Evolutionary conservation across 768 basidiomycete genomes (phyloP), one percentile per base, ranked within the genome.

Genomic region (Suillus fuscotomentosus): DNA sequence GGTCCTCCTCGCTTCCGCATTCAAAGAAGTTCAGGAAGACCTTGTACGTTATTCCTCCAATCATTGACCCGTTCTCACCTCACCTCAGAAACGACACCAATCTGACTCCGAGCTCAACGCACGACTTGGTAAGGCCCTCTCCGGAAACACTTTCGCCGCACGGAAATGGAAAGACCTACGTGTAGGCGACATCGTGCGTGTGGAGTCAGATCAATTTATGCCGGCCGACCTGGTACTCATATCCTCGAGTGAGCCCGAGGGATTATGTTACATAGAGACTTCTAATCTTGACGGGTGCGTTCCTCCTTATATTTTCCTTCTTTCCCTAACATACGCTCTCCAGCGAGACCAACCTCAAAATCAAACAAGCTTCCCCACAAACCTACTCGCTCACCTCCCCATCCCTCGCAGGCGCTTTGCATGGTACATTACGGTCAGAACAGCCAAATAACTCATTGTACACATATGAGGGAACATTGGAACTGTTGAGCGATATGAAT

Each of bases 391-490:
- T 98, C 50, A 94, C 89, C 6, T 86, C 92, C 3, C 95, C 97
- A 0, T 77, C 86, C 8, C 83, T 90, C 11, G 89, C 95, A 48
- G 82, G 84, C 20, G 75, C 86, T 8, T 81, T 99, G 2, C 87
- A 85, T 45, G 97, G 97, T 14, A 88, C 90, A 15, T 81, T 99
- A 27, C 88, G 95, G 51, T 97, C 93, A 9, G 97, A 99, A 75
- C 94, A 98, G 65, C 97, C 97, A 7, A 99, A 99, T 76, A 97
- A 96, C 70, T 97, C 95, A 0, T 79, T 99, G 3, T 99, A 99
- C 77, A 99, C 97, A 0, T 99, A 91, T 70, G 96, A 98, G 82
- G 87, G 90, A 66, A 86, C 90, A 10, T 71, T 94, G 57, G 90
- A 90, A 61, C 81, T 92, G 56, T 74, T 85, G 8, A 83, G 85